Base-by-base conservation (phyloP, 78 protist genomes). In the Ministeria vibrans region DNA sequence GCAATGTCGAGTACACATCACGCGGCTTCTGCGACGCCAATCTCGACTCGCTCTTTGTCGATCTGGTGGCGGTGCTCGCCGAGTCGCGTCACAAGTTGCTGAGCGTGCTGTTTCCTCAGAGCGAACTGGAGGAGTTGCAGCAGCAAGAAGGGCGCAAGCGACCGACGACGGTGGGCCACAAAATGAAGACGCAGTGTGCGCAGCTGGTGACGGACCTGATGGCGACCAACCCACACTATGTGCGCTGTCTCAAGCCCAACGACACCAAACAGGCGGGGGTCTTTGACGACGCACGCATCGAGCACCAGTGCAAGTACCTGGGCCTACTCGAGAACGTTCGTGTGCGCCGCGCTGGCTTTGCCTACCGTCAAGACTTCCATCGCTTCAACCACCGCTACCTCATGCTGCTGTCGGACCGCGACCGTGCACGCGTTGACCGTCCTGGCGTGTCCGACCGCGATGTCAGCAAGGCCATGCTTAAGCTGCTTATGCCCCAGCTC, bases 201-300 rank as follows among this genome's bases (percentile, higher is more conserved):
- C 86, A 83, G 27, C 75, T 93, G 30, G 91, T 93, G 15, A 66
- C 45, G 20, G 89, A 91, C 22, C 87, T 93, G 59, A 77, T 63
- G 51, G 83, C 77, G 28, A 90, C 94, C 72, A 59, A 78, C 20
- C 97, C 95, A 4, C 92, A 86, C 86, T 94, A 94, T 78, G 71
- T 94, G 34, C 95, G 97, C 34, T 94, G 97, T 87, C 89, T 94
- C 88, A 90, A 92, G 83, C 95, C 97, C 53, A 94, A 94, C 81
- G 92, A 89, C 53, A 77, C 39, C n/a, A 80, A 85, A 30, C 22
- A 27, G 71, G 4, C 80, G 11, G 30, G 7, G 20, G 78, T 32
- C 7, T 51, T 9, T 23, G 45, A 73, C 66, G 1, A 32, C 28
- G 0, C 30, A 22, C 66, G 85, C 7, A 75, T 78, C 25, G 38